phyloP scores from a whole-genome alignment of 106 monocot species.

The Apostasia ramifera region DNA sequence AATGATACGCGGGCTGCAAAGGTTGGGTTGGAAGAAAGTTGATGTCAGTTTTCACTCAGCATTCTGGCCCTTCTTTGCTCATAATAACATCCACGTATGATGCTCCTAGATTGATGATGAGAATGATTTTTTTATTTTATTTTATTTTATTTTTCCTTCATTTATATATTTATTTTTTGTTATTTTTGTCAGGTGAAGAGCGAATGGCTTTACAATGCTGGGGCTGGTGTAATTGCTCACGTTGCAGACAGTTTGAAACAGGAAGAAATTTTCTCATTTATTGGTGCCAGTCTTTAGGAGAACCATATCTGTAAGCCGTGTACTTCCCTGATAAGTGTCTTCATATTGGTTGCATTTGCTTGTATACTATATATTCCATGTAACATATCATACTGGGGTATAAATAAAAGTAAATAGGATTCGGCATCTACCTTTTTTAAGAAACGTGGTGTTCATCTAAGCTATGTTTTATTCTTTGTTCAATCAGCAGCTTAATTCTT shows the following conservation, averaged over 20 bases:
- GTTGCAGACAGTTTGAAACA: constrained; percentile 69
- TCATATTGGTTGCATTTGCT: no score
- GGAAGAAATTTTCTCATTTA: constrained; percentile 35
- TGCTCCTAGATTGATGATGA: background rate
- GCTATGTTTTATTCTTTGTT: no score
- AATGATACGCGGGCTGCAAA: constrained; percentile 86
- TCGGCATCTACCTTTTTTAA: no score
- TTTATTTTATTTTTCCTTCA: background rate
- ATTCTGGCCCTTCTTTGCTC: constrained; percentile 87
- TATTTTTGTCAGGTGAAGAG: constrained; percentile 61
- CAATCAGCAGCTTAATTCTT: no score
- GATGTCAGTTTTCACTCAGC: constrained; percentile 92
- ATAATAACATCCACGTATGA: constrained; percentile 91
- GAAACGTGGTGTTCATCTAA: no score
- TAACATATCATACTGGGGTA: no score
- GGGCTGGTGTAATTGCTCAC: constrained; percentile 80
- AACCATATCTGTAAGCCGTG: background rate
- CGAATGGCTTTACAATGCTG: constrained; percentile 80
- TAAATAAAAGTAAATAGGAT: no score
- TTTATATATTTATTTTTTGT: background rate
- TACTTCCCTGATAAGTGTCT: no score
- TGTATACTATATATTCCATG: no score
- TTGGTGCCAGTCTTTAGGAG: constrained; percentile 52
- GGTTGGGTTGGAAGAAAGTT: constrained; percentile 94
- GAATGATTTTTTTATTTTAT: background rate